Percentiles rank a stretch among this genome's conserved stretches.
These are phyloP conservation scores for Corynascus novoguineensis DNA, from an alignment of 495 filamentous ascomycete species.

Conservation along the genomic window DNA sequence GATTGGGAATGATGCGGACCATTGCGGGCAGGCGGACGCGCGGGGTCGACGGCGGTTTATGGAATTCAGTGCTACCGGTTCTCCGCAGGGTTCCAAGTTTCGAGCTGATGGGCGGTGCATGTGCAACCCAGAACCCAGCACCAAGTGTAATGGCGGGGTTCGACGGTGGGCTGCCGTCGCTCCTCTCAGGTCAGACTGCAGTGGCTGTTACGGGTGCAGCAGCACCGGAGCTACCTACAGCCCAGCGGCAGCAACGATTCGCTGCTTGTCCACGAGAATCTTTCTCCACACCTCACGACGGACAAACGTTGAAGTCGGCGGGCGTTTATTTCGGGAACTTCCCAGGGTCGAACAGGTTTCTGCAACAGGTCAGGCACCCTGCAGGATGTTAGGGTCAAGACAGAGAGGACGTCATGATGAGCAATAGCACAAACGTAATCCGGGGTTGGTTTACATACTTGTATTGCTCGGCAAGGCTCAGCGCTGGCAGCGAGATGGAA, in stretches of 20 bases:
- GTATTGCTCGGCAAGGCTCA: background rate
- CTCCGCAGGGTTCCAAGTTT: constrained; percentile 12
- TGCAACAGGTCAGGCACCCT: constrained; percentile 9
- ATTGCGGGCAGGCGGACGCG: constrained; percentile 39
- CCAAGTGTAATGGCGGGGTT: background rate
- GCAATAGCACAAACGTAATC: background rate
- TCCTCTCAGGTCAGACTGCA: no score
- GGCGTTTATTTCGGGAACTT: background rate
- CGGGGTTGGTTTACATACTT: background rate
- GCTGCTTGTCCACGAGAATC: background rate
- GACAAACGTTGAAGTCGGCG: background rate
- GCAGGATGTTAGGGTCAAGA: background rate
- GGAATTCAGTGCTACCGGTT: background rate
- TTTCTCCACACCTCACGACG: background rate
- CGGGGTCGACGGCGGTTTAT: constrained; percentile 23
- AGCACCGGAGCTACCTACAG: no score
- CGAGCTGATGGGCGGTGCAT: constrained; percentile 7
- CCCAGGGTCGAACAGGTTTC: background rate
- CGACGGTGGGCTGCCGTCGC: background rate
- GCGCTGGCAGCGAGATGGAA: background rate
- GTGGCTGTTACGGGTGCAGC: no score
- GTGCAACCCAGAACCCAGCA: no score
- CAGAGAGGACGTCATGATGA: constrained; percentile 18
- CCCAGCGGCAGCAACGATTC: no score
- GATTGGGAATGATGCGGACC: constrained; percentile 70